A percentile compares a stretch with the other conserved stretches of the same genome.
Evolutionary conservation across 2,329 filamentous ascomycete species (phyloP).

Genomic region (Neoascochyta sp.): DNA sequence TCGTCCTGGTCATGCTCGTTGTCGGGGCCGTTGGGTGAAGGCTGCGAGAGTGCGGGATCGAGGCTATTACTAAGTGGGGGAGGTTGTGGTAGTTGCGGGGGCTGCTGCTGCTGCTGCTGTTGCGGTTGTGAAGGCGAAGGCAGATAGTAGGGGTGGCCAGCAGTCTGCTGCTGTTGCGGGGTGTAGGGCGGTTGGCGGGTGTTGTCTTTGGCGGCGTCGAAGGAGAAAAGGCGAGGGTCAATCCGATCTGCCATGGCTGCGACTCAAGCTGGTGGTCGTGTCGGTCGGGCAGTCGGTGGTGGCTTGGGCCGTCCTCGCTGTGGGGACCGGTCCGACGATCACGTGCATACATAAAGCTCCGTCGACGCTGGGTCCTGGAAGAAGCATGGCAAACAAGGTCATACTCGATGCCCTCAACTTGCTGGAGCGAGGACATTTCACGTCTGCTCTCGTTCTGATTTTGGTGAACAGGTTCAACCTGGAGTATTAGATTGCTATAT

Average conservation of each 20-base stretch:
- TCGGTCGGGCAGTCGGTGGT: too few species aligned
- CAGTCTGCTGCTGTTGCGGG: conserved; percentile 19
- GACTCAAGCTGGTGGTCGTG: conserved; percentile 67
- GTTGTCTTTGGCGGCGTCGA: conserved; percentile 16
- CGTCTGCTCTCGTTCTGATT: too few species aligned
- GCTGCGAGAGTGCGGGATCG: conserved; percentile 33
- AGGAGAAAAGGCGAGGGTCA: conserved; percentile 30
- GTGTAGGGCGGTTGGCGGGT: conserved; percentile 20
- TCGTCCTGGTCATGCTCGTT: conserved; percentile 27
- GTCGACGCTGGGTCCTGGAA: too few species aligned
- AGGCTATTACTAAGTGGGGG: conserved; percentile 18
- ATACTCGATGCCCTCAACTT: too few species aligned
- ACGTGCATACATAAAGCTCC: too few species aligned
- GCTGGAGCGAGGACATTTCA: too few species aligned
- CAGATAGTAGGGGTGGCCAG: conserved; percentile 33
- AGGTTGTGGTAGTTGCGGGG: conserved; percentile 15
- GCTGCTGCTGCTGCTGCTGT: conserved; percentile 22
- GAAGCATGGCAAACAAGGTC: too few species aligned
- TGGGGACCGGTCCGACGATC: too few species aligned
- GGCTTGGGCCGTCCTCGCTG: too few species aligned
- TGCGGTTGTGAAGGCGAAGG: conserved; percentile 20
- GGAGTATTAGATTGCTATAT: too few species aligned
- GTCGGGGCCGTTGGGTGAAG: conserved; percentile 22
- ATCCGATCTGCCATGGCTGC: conserved; percentile 27
- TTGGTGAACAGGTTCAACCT: too few species aligned